Evolutionary conservation across 306 rosid species (phyloP), one percentile per base, ranked within the genome.

Genomic region (Lathyrus tuberosus): DNA sequence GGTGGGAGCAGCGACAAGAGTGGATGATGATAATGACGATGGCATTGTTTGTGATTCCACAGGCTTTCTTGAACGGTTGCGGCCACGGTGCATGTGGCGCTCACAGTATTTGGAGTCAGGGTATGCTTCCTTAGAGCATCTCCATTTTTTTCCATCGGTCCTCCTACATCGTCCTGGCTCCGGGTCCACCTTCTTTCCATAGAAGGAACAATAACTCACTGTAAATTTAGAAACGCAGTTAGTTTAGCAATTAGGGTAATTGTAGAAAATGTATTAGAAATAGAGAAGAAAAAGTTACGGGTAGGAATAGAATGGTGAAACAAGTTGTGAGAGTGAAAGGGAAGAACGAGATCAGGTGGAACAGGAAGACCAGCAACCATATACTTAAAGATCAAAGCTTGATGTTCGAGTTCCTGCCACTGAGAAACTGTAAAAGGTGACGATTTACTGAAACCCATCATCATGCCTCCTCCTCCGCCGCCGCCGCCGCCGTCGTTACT

Each of bases 21-120:
- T 56, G 44, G 90, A 79, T 15, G 91, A 73, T 17, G 92, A 77
- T 79, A 83, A 24, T 24, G 30, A 26, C 3, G 30, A 26, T 44
- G 87, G 70, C 65, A 75, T 76, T 6, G 86, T 81, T 83, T 83
- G 92, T 68, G 96, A 87, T 89, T 89, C 96, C 96, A 89, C 96
- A 85, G 92, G 96, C 96, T 89, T 89, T 89, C 96, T 89, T 89
- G 96, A 89, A 89, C 96, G 96, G 85, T 87, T 86, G 78, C 96
- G 92, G 86, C 96, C 92, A 81, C 92, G 96, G 79, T 89, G 86
- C 96, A 89, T 89, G 81, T 87, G 96, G 78, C 96, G 92, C 85
- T 89, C 96, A 70, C 92, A 87, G 82, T 89, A 89, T 72, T 89
- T 89, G 49, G 96, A 89, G 87, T 87, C 92, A 3, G 89, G 86